These are phyloP conservation scores for Globisporangium mamillatum DNA, from an alignment of 352 stramenopile genomes.

Conservation along the genomic window DNA sequence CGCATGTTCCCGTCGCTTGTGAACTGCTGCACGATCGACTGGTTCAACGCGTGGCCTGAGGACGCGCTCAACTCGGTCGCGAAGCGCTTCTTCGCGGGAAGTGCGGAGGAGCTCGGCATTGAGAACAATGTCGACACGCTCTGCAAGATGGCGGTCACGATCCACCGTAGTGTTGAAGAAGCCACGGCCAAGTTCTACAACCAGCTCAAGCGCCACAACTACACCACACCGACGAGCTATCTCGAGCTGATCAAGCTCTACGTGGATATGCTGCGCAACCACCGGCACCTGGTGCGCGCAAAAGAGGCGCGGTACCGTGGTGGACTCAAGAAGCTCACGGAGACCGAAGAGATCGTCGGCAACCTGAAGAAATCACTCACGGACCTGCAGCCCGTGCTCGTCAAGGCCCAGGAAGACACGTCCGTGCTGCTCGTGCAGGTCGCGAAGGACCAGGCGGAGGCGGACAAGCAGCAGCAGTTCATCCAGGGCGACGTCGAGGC, in stretches of 20 bases:
- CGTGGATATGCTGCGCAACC: conserved; percentile 87
- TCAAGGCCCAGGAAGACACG: conserved; percentile 89
- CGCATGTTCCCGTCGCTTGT: conserved; percentile 94
- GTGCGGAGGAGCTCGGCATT: conserved; percentile 86
- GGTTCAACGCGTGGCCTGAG: conserved; percentile 95
- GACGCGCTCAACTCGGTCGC: conserved; percentile 92
- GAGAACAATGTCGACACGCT: conserved; percentile 86
- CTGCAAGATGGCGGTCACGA: conserved; percentile 91
- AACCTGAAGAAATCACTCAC: conserved; percentile 90
- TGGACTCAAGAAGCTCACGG: conserved; percentile 90
- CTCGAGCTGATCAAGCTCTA: conserved; percentile 95
- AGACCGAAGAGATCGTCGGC: conserved; percentile 92
- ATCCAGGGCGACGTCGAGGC: conserved; percentile 91
- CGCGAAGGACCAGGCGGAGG: conserved; percentile 88
- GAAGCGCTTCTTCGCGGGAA: conserved; percentile 83
- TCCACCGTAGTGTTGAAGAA: conserved; percentile 91
- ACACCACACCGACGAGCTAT: conserved; percentile 95
- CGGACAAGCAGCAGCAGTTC: conserved; percentile 89
- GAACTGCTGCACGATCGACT: conserved; percentile 95
- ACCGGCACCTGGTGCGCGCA: conserved; percentile 77
- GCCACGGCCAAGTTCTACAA: conserved; percentile 74
- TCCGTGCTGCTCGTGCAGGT: conserved; percentile 83
- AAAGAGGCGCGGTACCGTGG: conserved; percentile 83
- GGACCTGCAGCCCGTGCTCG: conserved; percentile 89
- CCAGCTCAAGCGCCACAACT: conserved; percentile 89